These are phyloP conservation scores for Coprinopsis marcescibilis DNA, from an alignment of 768 basidiomycete genomes.

Conservation along the genomic window DNA sequence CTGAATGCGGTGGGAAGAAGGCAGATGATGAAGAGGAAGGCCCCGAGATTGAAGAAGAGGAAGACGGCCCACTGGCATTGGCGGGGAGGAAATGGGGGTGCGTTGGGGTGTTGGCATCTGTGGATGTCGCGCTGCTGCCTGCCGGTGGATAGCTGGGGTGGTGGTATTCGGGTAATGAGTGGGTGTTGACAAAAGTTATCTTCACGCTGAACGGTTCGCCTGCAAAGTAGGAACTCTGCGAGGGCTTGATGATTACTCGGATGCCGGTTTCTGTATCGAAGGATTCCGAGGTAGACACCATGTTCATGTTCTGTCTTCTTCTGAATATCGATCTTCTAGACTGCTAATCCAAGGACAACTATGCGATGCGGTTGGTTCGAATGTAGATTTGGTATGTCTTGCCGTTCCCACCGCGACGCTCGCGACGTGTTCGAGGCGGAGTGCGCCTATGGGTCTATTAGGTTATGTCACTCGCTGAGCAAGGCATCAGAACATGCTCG, in stretches of 20 bases:
- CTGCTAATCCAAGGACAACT: no score
- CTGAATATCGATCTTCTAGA: no score
- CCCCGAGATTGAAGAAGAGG: neutral
- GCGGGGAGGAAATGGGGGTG: constrained; percentile 9
- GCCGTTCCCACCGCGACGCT: no score
- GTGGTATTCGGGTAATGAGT: constrained; percentile 42
- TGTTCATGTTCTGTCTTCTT: no score
- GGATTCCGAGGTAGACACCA: neutral
- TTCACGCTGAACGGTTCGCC: constrained; percentile 84
- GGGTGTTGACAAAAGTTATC: constrained; percentile 83
- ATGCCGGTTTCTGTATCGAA: constrained; percentile 25
- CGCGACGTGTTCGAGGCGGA: no score
- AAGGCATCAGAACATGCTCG: no score
- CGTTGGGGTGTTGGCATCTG: neutral
- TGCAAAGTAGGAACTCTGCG: constrained; percentile 88
- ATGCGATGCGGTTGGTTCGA: no score
- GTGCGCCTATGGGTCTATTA: no score
- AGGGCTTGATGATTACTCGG: constrained; percentile 68
- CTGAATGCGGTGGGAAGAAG: neutral
- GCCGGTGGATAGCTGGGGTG: constrained; percentile 14
- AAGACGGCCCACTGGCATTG: constrained; percentile 27
- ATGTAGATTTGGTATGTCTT: no score
- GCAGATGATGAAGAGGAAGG: neutral
- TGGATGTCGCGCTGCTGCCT: neutral
- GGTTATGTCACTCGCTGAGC: no score